Conservation (phyloP, 2,329 filamentous ascomycete species). For the Anthostomella pinea region DNA sequence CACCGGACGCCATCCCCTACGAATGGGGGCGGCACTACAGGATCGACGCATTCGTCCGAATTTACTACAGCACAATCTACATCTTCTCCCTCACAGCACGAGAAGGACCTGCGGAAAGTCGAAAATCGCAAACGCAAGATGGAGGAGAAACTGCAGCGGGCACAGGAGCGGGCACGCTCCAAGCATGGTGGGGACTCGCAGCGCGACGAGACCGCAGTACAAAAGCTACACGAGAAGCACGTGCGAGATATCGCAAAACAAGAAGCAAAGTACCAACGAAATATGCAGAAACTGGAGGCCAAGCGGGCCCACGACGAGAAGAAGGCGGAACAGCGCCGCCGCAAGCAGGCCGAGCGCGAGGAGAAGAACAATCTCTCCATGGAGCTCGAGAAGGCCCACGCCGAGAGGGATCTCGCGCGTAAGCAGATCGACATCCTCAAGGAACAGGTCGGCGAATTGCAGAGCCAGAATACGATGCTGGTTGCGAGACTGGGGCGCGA, state of each 20-base stretch:
- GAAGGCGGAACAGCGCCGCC: constrained; percentile 52
- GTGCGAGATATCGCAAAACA: constrained; percentile 62
- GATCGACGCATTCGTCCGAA: constrained; percentile 39
- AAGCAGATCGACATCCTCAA: constrained; percentile 55
- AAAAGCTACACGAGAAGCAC: constrained; percentile 62
- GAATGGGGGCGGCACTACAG: constrained; percentile 17
- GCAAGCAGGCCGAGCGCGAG: constrained; percentile 53
- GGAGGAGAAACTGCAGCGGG: constrained; percentile 38
- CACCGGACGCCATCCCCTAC: constrained; percentile 23
- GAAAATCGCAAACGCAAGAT: constrained; percentile 49
- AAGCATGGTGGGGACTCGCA: constrained; percentile 46
- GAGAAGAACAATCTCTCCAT: constrained; percentile 46
- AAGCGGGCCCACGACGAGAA: constrained; percentile 60
- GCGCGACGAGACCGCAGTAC: constrained; percentile 38
- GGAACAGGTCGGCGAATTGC: constrained; percentile 54
- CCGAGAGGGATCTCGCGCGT: constrained; percentile 51
- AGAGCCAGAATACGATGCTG: constrained; percentile 58
- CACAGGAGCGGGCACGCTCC: constrained; percentile 25
- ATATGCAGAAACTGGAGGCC: constrained; percentile 62
- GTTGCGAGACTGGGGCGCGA: constrained; percentile 52
- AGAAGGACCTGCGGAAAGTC: constrained; percentile 64
- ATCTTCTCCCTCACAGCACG: constrained; percentile 38
- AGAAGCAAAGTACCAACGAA: constrained; percentile 62
- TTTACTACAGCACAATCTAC: constrained; percentile 31
- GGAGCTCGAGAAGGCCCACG: constrained; percentile 51